These are phyloP conservation scores for Centrapalus pauciflorus DNA, from an alignment of 129 eudicot genomes.

Conservation along the genomic window DNA sequence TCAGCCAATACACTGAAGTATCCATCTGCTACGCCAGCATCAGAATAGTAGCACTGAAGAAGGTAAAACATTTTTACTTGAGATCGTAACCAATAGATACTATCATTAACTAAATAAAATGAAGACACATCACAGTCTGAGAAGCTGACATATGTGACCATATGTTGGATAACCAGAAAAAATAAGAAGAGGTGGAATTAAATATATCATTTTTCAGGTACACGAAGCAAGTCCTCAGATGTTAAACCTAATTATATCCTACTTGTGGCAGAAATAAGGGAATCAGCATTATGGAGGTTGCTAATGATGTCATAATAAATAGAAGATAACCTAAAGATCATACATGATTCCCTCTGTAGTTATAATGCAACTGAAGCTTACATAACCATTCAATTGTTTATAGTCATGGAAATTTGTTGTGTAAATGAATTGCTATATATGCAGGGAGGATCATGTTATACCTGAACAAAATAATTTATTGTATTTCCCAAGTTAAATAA, in stretches of 20 bases:
- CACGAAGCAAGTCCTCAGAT: not conserved
- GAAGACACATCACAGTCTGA: conserved; percentile 1
- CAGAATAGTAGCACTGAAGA: conserved; percentile 80
- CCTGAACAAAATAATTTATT: not conserved
- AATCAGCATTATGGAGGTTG: no score
- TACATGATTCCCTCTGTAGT: no score
- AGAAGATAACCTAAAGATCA: no score
- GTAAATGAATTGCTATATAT: not conserved
- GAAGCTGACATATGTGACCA: not conserved
- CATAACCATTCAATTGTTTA: not conserved
- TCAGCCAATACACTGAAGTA: conserved; percentile 95
- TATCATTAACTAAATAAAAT: not conserved
- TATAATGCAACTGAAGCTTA: no score
- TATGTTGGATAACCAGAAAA: not conserved
- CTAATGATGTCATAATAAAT: no score
- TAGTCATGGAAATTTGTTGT: not conserved
- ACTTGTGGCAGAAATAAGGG: no score
- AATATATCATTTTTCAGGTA: not conserved
- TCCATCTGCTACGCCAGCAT: conserved; percentile 90
- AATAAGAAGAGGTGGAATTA: no score
- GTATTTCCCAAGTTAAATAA: not conserved
- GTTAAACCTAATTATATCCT: no score
- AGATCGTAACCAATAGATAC: conserved; percentile 1
- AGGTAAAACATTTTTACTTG: not conserved
- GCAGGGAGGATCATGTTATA: not conserved